Evolutionary conservation across 1,139 yeast species (phyloP).

Genomic region (Saccharomyces hybrid): DNA sequence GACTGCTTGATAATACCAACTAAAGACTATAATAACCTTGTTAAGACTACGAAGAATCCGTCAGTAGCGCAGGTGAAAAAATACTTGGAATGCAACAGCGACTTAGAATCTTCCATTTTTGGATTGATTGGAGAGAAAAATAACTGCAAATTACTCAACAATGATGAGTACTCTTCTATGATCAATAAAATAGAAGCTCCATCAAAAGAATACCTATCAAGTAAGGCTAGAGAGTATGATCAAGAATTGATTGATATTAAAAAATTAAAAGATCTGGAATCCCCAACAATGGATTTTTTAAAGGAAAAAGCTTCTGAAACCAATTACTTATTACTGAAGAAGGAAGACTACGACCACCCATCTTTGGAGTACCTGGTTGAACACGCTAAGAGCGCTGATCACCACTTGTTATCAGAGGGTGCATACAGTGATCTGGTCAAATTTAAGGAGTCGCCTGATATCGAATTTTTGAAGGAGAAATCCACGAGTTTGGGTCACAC

Average conservation of each 20-base stretch:
- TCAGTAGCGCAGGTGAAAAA: background rate
- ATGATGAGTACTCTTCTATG: slow-evolving; percentile 13
- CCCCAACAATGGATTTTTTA: slow-evolving; percentile 13
- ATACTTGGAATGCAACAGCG: background rate
- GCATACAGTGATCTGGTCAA: slow-evolving; percentile 13
- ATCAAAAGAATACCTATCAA: slow-evolving; percentile 6
- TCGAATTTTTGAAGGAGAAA: slow-evolving; percentile 23
- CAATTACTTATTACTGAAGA: slow-evolving; percentile 1
- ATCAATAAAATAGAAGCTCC: slow-evolving; percentile 4
- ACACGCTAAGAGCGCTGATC: slow-evolving; percentile 1
- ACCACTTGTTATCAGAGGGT: slow-evolving; percentile 5
- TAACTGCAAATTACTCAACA: background rate
- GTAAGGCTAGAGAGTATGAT: background rate
- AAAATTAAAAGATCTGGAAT: slow-evolving; percentile 2
- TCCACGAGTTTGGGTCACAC: slow-evolving; percentile 22
- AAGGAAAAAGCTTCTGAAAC: slow-evolving; percentile 7
- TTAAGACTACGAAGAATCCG: background rate
- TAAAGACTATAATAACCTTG: slow-evolving; percentile 2
- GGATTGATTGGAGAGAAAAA: background rate
- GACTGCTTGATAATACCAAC: slow-evolving; percentile 3
- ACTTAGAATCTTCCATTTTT: background rate
- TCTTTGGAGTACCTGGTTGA: slow-evolving; percentile 11
- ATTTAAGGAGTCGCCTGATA: slow-evolving; percentile 10
- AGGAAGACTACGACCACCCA: slow-evolving; percentile 5
- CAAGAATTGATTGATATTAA: background rate